Evolutionary conservation across 306 rosid species (phyloP).

Genomic region (Fagus sylvatica): DNA sequence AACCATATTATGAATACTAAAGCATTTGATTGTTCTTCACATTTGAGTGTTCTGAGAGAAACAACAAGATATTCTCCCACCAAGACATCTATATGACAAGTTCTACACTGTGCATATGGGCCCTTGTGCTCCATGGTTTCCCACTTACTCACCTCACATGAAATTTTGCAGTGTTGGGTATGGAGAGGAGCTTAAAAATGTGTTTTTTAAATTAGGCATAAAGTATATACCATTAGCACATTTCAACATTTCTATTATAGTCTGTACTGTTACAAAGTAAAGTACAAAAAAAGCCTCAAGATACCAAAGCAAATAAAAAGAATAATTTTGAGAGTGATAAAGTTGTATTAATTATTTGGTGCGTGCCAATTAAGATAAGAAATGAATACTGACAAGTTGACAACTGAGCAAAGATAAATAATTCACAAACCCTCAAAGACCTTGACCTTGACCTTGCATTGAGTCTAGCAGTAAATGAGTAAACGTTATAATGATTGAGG

Average conservation of each 20-base stretch:
- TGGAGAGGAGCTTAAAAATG: slow-evolving; percentile 19
- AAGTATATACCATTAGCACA: slow-evolving; percentile 33
- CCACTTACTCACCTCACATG: slow-evolving; percentile 64
- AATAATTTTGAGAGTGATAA: slow-evolving; percentile 47
- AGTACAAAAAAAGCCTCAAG: slow-evolving; percentile 11
- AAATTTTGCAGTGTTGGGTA: slow-evolving; percentile 34
- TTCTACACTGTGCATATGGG: slow-evolving; percentile 41
- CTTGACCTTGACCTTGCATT: no score
- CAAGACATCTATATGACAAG: slow-evolving; percentile 66
- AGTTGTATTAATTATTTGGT: slow-evolving; percentile 49
- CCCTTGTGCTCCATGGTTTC: slow-evolving; percentile 67
- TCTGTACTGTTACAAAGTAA: slow-evolving; percentile 36
- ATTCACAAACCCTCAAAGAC: no score
- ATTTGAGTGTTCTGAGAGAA: slow-evolving; percentile 20
- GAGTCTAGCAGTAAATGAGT: no score
- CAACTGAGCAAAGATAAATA: no score
- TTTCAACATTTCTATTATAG: slow-evolving; percentile 53
- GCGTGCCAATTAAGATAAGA: no score
- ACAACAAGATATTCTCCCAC: slow-evolving; percentile 38
- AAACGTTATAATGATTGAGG: no score
- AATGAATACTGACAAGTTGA: no score
- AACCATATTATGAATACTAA: not conserved
- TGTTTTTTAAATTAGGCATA: not conserved
- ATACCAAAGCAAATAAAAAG: slow-evolving; percentile 40
- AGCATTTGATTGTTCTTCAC: not conserved